Evolutionary conservation across 2,329 filamentous ascomycete species (phyloP), one percentile per base, ranked within the genome.

Genomic region (Penicillium rolfsii): DNA sequence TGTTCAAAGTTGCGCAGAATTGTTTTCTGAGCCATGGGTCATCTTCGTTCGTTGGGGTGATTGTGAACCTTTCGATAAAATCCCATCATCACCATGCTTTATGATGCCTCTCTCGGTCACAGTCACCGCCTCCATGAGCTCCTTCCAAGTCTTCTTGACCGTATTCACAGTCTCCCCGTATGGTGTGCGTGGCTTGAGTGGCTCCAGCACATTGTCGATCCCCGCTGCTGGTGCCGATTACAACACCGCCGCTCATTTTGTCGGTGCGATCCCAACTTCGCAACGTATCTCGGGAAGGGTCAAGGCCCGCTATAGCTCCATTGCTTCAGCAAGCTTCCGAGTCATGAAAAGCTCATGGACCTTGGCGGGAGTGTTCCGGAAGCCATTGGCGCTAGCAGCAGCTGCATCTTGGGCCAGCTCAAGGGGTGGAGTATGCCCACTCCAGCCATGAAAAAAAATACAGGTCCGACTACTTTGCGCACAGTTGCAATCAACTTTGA

Each of bases 201-300:
- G 84, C 72, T 82, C 79, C 73, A 83, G 83, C 1, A 87, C 85
- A 1, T 81, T 82, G 60, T 84, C 81, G n/a, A 91, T 84, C 0
- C 86, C 86, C 1, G 87, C 87, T 52, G 76, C 74, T 56, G 73
- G 80, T 2, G 87, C 89, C 24, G 85, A 85, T 65, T 83, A 85
- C 33, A 85, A 75, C 4, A 84, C 82, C 0, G 86, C 87, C 0
- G 87, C 89, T 70, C 87, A 89, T 75, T 91, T 91, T 19, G 85
- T 86, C 0, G 81, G 81, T 16, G 87, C 87, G 65, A 90, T 88
- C 3, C 88, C 88, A 5, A 82, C 81, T 75, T 90, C 90, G 67
- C 84, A 85, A 1, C 85, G 83, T 59, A 83, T 84, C 73, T 91
- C 88, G 0, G 87, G 87, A 52, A 90, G 75, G 5, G 87, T 86